Evolutionary conservation across 2,329 filamentous ascomycete genomes (phyloP).

Genomic region (Aspergillus glaucus): DNA sequence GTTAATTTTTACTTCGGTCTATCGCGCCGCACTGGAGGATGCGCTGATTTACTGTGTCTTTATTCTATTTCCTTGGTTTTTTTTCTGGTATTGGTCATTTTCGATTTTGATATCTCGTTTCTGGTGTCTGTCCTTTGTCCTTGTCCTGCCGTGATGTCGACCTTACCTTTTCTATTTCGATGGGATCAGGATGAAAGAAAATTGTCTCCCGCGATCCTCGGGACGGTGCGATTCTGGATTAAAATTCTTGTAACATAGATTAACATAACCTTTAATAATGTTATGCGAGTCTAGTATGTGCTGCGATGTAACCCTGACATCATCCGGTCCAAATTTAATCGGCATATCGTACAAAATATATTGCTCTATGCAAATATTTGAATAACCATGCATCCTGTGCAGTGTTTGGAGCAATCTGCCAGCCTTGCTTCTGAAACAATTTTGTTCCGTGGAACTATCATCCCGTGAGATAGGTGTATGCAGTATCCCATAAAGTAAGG

Average conservation of each 20-base stretch:
- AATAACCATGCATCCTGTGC: too few species aligned
- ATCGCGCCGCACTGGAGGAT: not conserved
- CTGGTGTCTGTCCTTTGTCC: not conserved
- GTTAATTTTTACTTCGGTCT: not conserved
- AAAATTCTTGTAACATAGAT: conserved; percentile 28
- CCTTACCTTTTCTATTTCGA: not conserved
- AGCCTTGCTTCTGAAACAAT: too few species aligned
- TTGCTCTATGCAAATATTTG: too few species aligned
- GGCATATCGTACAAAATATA: too few species aligned
- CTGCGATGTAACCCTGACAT: conserved; percentile 16
- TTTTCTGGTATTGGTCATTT: conserved; percentile 16
- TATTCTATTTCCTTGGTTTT: conserved; percentile 22
- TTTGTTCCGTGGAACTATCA: too few species aligned
- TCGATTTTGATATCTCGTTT: conserved; percentile 5
- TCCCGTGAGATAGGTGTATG: too few species aligned
- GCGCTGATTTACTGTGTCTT: not conserved
- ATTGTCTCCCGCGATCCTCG: not conserved
- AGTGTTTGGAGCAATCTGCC: too few species aligned
- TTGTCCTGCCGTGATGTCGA: not conserved
- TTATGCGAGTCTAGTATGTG: not conserved
- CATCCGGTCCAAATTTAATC: not conserved
- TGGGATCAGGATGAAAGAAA: not conserved
- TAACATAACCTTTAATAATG: conserved; percentile 4
- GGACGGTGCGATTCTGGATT: conserved; percentile 6
- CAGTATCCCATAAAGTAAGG: too few species aligned